Evolutionary conservation across 495 filamentous ascomycete species (phyloP).

Genomic region (Daldinia grandis): DNA sequence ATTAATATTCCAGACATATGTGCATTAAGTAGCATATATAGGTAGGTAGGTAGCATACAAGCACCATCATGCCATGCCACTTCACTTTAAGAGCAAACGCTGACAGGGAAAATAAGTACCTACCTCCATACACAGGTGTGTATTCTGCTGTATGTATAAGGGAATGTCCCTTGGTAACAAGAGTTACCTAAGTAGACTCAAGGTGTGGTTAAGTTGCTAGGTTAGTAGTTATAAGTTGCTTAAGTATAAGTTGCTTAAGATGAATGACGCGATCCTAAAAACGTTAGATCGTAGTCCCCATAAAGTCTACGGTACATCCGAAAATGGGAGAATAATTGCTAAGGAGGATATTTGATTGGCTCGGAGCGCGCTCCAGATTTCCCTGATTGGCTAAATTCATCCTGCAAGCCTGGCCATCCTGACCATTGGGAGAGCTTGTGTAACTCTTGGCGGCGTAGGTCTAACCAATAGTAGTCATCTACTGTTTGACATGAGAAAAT

Average conservation of each 20-base stretch:
- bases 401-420: background rate
- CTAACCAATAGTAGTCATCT: constrained; percentile 7
- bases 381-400: constrained; percentile 13
- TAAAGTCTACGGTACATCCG: background rate
- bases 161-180: too few relatives aligned
- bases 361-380: constrained; percentile 23
- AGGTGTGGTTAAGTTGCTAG: background rate
- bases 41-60: background rate
- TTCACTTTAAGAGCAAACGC: background rate
- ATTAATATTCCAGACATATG: background rate
- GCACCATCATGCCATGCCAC: background rate
- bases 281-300: background rate
- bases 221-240: too few relatives aligned
- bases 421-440: constrained; percentile 25
- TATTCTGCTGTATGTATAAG: too few relatives aligned
- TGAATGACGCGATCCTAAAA: background rate
- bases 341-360: constrained; percentile 12
- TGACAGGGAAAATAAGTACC: background rate
- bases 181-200: background rate
- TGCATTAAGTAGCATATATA: too few relatives aligned
- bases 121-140: too few relatives aligned
- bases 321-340: constrained; percentile 9
- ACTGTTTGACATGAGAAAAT: constrained; percentile 11
- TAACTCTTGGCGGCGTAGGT: constrained; percentile 10
- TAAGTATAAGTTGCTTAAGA: background rate